Evolutionary conservation across 208 protist species (phyloP), one percentile per base, ranked within the genome.

Genomic region (Cochliopodium minus): DNA sequence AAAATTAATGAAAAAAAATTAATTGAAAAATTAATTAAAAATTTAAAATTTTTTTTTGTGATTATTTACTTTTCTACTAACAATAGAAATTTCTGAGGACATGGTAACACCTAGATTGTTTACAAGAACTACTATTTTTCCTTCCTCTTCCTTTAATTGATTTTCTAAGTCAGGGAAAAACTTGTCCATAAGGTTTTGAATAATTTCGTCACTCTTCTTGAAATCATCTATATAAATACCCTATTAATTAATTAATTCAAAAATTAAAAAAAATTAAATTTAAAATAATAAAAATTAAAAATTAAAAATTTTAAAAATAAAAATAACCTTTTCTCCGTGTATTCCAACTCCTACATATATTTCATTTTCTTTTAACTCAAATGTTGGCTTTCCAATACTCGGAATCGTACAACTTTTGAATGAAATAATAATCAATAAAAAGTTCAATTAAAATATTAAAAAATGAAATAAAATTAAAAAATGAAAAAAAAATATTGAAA

Each of bases 271-370:
- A 48, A 48, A 17, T 0, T 22, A 40, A 29, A 40, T 54, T 29
- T 54, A n/a, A 9, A 7, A 5, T 25, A 26, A 22, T 40, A 4
- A 0, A 39, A n/a, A n/a, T n/a, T 20, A 50, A 29, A 46, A 75
- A 70, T 11, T 26, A 13, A 4, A 2, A 26, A 40, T 38, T 15
- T 22, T 10, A 1, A 30, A 2, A 29, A 11, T 36, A 0, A 13
- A 35, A 25, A 54, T 20, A 17, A 77, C 82, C 53, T 63, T 66
- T 62, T 87, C 81, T 4, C 84, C 82, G 64, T 91, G 85, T 45
- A 89, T 91, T 50, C 85, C 85, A 13, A 89, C 70, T 15, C 83
- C 82, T 13, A 88, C 54, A 64, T 87, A 82, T 23, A 85, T 65
- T 35, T 64, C 58, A 9, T 63, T 67, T n/a, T 43, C 34, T 4